Evolutionary conservation across 2,329 filamentous ascomycete species (phyloP).

Genomic region (Huntiella bhutanensis): DNA sequence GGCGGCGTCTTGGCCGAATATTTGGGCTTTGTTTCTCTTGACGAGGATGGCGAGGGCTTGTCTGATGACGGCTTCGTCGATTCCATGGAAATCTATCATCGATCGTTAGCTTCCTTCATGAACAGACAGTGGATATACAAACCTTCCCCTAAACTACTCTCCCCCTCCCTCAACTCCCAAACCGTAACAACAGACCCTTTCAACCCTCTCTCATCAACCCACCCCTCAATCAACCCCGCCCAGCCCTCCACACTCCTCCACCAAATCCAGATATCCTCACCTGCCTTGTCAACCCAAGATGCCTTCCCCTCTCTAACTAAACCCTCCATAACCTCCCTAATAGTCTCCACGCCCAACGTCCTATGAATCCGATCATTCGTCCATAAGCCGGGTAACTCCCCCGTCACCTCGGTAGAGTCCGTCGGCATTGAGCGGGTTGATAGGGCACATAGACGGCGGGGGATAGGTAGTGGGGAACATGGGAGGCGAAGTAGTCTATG

Average conservation of each 20-base stretch:
- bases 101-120: neutral
- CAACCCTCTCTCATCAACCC: conserved; percentile 77
- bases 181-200: conserved; percentile 77
- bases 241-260: conserved; percentile 84
- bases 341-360: conserved; percentile 30
- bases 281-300: conserved; percentile 31
- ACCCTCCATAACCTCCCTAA: conserved; percentile 37
- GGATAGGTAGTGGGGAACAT: conserved; percentile 27
- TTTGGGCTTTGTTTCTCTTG: conserved; percentile 78
- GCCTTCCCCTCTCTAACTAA: conserved; percentile 40
- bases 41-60: conserved; percentile 66
- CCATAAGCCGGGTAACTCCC: conserved; percentile 24
- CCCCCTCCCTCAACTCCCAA: conserved; percentile 81
- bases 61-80: conserved; percentile 65
- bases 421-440: no score
- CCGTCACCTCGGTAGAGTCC: no score
- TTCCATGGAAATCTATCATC: conserved; percentile 57
- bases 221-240: conserved; percentile 58
- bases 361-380: conserved; percentile 35
- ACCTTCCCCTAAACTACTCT: conserved; percentile 53
- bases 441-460: conserved; percentile 20
- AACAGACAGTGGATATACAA: conserved; percentile 15
- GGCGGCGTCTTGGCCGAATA: conserved; percentile 74
- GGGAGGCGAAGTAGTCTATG: conserved; percentile 60
- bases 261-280: conserved; percentile 46